A percentile compares a stretch with the other conserved stretches of the same genome.
These are phyloP conservation scores for Fusarium sp. DNA, from an alignment of 2,329 filamentous ascomycete species.

Conservation along the genomic window DNA sequence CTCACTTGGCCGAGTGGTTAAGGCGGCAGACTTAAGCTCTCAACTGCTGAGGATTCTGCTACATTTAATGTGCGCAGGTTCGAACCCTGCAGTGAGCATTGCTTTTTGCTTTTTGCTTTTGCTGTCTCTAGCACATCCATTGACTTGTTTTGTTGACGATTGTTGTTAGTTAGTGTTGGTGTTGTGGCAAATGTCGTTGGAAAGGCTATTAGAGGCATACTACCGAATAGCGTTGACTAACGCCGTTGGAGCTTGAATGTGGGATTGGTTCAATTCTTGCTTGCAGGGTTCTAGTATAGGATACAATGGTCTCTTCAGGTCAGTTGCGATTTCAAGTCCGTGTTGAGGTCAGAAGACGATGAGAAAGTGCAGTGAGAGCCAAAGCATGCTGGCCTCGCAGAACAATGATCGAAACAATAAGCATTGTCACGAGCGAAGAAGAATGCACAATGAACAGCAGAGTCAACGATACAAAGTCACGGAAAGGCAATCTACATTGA, in stretches of 20 bases:
- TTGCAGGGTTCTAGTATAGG: too few species aligned
- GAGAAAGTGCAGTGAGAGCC: neutral
- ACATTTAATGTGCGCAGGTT: slow-evolving; percentile 17
- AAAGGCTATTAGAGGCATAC: neutral
- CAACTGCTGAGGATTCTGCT: slow-evolving; percentile 6
- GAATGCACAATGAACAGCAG: neutral
- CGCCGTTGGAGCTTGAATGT: neutral
- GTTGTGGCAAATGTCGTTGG: neutral
- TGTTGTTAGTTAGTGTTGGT: neutral
- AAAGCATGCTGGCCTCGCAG: neutral
- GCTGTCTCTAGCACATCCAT: fast-evolving
- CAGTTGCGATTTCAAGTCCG: neutral
- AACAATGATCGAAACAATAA: neutral
- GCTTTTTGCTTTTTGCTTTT: neutral
- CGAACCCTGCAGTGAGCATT: slow-evolving; percentile 10
- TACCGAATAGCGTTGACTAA: neutral
- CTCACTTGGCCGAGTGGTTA: slow-evolving; percentile 23
- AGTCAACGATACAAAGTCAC: neutral
- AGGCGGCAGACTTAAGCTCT: slow-evolving; percentile 21
- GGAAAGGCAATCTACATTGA: neutral
- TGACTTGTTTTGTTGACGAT: neutral
- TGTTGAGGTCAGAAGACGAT: neutral
- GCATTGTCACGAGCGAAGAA: neutral
- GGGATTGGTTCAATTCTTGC: neutral
- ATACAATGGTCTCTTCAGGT: too few species aligned